phyloP scores from a whole-genome alignment of 192 early-diverging fungal genomes.

The Powellomyces hirtus region DNA sequence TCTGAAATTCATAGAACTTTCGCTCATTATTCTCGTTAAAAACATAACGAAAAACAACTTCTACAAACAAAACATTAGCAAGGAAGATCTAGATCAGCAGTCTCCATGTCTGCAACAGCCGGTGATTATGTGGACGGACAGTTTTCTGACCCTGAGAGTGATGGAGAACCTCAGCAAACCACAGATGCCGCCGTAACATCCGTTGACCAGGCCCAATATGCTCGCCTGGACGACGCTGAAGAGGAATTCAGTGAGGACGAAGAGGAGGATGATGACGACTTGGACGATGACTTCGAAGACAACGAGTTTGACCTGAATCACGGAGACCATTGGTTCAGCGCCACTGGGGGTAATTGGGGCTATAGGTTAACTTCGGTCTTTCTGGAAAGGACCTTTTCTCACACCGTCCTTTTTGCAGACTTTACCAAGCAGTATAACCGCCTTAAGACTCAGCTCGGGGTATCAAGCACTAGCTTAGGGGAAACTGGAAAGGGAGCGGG shows the following conservation, averaged over 20 bases:
- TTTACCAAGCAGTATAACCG: conserved; percentile 71
- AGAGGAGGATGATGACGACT: conserved; percentile 52
- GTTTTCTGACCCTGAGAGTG: neutral
- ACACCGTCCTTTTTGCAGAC: conserved; percentile 49
- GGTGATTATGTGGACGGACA: neutral
- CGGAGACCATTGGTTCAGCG: conserved; percentile 76
- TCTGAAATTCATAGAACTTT: too few species aligned
- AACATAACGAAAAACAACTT: too few species aligned
- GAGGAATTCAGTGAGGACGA: conserved; percentile 37
- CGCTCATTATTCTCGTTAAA: too few species aligned
- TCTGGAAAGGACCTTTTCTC: neutral
- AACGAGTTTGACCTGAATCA: conserved; percentile 62
- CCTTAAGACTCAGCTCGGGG: conserved; percentile 16
- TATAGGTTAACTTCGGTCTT: neutral
- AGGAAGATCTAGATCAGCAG: too few species aligned
- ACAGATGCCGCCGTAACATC: neutral
- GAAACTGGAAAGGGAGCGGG: neutral
- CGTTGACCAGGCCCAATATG: neutral
- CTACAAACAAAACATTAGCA: too few species aligned
- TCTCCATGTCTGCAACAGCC: too few species aligned
- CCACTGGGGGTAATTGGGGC: conserved; percentile 55
- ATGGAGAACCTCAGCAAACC: too few species aligned
- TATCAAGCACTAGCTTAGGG: neutral
- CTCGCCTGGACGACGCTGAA: conserved; percentile 21
- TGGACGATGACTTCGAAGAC: conserved; percentile 68